Percentiles rank a stretch among this genome's conserved stretches.
phyloP scores from a whole-genome alignment of 2,329 filamentous ascomycete genomes.

The Bipolaris zeicola region DNA sequence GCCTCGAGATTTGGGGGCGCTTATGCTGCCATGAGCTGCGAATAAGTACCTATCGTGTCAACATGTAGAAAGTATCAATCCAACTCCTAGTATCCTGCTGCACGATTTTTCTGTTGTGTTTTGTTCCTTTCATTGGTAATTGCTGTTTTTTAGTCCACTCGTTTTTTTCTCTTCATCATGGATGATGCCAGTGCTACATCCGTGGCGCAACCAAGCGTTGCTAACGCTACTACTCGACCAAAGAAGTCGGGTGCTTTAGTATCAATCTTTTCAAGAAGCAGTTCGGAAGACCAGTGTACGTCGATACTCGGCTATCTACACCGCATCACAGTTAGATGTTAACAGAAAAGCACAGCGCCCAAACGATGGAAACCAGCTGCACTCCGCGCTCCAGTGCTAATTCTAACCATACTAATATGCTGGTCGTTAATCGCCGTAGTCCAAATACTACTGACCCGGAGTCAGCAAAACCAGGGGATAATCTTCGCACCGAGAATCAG shows the following conservation, averaged over 20 bases:
- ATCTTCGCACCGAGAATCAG: constrained; percentile 46
- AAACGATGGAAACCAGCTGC: constrained; percentile 29
- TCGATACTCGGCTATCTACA: not conserved
- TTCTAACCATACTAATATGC: constrained; percentile 18
- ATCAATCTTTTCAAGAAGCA: not conserved
- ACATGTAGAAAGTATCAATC: constrained; percentile 3
- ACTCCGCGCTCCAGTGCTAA: constrained; percentile 20
- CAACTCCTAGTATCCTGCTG: not conserved
- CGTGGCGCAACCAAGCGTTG: not conserved
- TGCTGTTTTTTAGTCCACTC: not conserved
- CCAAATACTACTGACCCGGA: constrained; percentile 53
- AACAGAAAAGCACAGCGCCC: not conserved
- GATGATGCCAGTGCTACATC: not conserved
- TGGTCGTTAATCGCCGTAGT: constrained; percentile 51
- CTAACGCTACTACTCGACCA: not conserved
- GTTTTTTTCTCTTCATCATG: not conserved
- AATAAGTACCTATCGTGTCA: constrained; percentile 13
- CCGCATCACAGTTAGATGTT: not conserved
- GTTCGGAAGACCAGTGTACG: not conserved
- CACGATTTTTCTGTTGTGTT: not conserved
- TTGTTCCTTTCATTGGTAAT: not conserved
- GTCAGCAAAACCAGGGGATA: constrained; percentile 51
- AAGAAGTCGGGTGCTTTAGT: not conserved
- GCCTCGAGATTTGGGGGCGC: constrained; percentile 12
- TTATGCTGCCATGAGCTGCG: constrained; percentile 2